These are phyloP conservation scores for Sordariomycetes sp. DNA, from an alignment of 2,329 filamentous ascomycete genomes.

Conservation along the genomic window DNA sequence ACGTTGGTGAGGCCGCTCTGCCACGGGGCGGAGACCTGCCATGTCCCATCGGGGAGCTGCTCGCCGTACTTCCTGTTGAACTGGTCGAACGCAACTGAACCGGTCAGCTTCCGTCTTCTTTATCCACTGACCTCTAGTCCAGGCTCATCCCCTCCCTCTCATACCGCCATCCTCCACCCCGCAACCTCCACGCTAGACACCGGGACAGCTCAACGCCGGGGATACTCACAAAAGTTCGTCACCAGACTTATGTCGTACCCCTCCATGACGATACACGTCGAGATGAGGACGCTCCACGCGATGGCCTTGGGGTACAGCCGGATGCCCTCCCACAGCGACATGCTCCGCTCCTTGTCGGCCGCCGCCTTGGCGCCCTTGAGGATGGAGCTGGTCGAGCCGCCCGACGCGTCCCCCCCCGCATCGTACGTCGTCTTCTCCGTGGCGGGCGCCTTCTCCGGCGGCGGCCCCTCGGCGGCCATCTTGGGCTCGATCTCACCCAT, in stretches of 20 bases:
- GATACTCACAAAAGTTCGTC: constrained; percentile 25
- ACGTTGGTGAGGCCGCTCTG: constrained; percentile 24
- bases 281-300: constrained; percentile 23
- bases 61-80: constrained; percentile 18
- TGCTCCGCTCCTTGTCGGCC: constrained; percentile 52
- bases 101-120: not conserved
- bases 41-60: constrained; percentile 9
- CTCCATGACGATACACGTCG: constrained; percentile 30
- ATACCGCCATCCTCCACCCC: not conserved
- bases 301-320: constrained; percentile 57
- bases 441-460: no score
- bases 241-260: constrained; percentile 26
- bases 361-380: constrained; percentile 19
- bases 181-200: not conserved
- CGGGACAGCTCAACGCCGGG: constrained; percentile 34
- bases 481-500: no score
- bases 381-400: not conserved
- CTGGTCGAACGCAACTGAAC: constrained; percentile 5
- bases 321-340: constrained; percentile 67
- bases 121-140: not conserved
- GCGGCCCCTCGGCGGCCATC: no score
- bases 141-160: not conserved
- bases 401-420: not conserved
- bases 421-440: not conserved
- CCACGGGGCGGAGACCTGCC: constrained; percentile 35